phyloP scores from a whole-genome alignment of 495 filamentous ascomycete species.

The Lophiostoma macrostomum region DNA sequence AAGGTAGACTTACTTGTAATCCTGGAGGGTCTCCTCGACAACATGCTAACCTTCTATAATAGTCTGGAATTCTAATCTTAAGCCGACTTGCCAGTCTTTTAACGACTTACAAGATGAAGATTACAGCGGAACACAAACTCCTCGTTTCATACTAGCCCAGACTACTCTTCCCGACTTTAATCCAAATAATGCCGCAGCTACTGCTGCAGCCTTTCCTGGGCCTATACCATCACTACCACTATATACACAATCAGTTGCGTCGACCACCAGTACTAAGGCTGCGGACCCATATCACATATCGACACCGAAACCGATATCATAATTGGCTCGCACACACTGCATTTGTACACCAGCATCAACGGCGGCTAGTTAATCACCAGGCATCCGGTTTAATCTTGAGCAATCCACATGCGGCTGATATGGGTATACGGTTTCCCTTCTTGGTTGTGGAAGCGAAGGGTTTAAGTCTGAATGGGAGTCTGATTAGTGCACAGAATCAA shows the following conservation, averaged over 20 bases:
- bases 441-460: conserved; percentile 2
- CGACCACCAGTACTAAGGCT: background rate
- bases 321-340: background rate
- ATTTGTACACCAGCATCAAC: background rate
- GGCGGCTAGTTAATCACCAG: background rate
- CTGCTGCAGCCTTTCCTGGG: background rate
- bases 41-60: background rate
- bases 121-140: background rate
- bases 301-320: background rate
- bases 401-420: conserved; percentile 6
- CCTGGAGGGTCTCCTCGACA: background rate
- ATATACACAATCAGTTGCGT: background rate
- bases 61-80: background rate
- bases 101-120: background rate
- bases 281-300: background rate
- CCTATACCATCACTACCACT: background rate
- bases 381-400: background rate
- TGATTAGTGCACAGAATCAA: conserved; percentile 10
- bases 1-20: background rate
- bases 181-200: background rate
- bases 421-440: conserved; percentile 9
- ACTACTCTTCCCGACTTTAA: background rate
- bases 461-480: background rate
- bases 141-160: background rate
- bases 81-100: background rate